Evolutionary conservation across 2,329 filamentous ascomycete genomes (phyloP), one percentile per base, ranked within the genome.

Genomic region (Pseudocercospora pini-densiflorae): DNA sequence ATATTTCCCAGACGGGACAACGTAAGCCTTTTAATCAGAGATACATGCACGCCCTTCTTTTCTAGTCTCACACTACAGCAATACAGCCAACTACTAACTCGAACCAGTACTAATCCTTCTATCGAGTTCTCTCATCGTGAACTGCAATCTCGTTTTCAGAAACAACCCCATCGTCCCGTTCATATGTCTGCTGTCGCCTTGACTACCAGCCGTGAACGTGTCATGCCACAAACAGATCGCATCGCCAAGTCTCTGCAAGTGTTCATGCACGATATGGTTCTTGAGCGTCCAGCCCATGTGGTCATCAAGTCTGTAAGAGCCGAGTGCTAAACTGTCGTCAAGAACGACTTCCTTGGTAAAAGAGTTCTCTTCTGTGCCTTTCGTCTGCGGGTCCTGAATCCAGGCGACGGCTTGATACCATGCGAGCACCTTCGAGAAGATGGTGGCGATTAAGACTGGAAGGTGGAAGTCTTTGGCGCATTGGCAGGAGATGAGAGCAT

Each of bases 401-500:
- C 47, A 64, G 5, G 67, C 67, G 23, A 71, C 64, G 16, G 63
- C 61, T 59, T 71, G 67, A 33, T 64, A 71, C 69, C 69, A 71
- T 0, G 60, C 61, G 7, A 71, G 40, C 24, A 69, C 61, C 51
- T 69, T 71, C 7, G 69, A 71, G 2, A 65, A 55, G 45, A 67
- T 63, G 23, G 63, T 62, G 8, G 54, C 60, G 23, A 71, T 64
- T 9, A 67, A 19, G 29, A 71, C 51, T 6, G 67, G 61, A 1
- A 71, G 47, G 24, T 67, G 61, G 27, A 71, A 69, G 49, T 71
- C 69, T 51, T 71, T 68, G 5, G 59, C 24, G 43, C 69, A 71
- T 7, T 63, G 57, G 31, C 67, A 71, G 8, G 65, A 31, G 36
- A 71, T 62, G 24, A 71, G 59, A 24, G 65, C 67, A 31, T 71